Conservation (phyloP, 306 rosid genomes). For the Cyamopsis tetragonoloba region DNA sequence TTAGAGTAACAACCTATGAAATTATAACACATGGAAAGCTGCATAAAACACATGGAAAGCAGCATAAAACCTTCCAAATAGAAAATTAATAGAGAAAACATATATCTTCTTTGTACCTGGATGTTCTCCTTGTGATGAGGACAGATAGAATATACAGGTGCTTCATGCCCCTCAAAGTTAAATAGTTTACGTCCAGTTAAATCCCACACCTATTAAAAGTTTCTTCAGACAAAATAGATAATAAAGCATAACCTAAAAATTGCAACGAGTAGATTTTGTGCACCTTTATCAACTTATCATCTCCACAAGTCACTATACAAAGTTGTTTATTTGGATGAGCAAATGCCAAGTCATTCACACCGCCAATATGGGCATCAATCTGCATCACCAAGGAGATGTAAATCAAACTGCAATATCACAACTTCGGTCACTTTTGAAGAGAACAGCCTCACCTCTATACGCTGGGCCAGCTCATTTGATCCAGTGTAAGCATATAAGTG, state of each 20-base stretch:
- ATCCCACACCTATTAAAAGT: slow-evolving; percentile 77
- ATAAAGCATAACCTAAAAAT: slow-evolving; percentile 7
- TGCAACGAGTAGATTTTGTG: slow-evolving; percentile 14
- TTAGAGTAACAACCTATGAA: slow-evolving; percentile 5
- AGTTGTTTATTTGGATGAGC: slow-evolving; percentile 79
- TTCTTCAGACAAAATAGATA: slow-evolving; percentile 30
- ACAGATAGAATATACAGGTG: slow-evolving; percentile 83
- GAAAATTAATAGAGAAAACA: not conserved
- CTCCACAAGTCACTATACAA: slow-evolving; percentile 84
- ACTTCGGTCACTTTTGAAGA: slow-evolving; percentile 19
- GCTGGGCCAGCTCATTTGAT: slow-evolving; percentile 61
- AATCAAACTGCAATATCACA: slow-evolving; percentile 29
- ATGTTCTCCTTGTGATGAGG: slow-evolving; percentile 89
- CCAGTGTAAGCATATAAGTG: slow-evolving; percentile 67
- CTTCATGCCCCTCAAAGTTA: slow-evolving; percentile 80
- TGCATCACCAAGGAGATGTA: slow-evolving; percentile 29
- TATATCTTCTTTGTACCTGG: slow-evolving; percentile 45
- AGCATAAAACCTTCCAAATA: not conserved
- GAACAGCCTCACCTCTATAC: slow-evolving; percentile 57
- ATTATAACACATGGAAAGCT: not conserved
- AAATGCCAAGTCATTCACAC: slow-evolving; percentile 90
- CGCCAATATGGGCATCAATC: slow-evolving; percentile 83
- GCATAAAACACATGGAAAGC: not conserved
- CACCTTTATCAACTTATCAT: slow-evolving; percentile 85
- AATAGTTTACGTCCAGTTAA: slow-evolving; percentile 54